A percentile compares a stretch with the other conserved stretches of the same genome.
Conservation (phyloP, 257 asterid species). For the Paulownia fortunei region DNA sequence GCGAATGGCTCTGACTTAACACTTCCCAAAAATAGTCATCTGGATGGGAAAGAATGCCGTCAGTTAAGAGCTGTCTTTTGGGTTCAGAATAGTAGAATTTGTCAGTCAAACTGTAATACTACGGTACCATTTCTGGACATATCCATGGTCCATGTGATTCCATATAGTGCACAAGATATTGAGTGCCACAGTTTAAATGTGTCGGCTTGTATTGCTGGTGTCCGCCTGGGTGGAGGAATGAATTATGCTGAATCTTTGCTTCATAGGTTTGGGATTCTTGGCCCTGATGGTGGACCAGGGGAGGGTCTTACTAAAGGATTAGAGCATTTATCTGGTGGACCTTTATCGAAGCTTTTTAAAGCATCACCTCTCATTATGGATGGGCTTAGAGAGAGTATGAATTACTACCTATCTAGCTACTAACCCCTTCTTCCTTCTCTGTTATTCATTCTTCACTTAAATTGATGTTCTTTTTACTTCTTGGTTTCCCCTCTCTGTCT, state of each 20-base stretch:
- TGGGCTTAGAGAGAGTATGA: constrained; percentile 61
- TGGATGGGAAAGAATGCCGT: constrained; percentile 46
- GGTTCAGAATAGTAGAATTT: constrained; percentile 71
- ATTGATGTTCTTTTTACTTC: constrained; percentile 21
- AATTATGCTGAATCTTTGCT: constrained; percentile 88
- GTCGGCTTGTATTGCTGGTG: constrained; percentile 85
- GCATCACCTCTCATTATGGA: constrained; percentile 62
- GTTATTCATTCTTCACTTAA: constrained; percentile 28
- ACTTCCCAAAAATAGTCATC: constrained; percentile 33
- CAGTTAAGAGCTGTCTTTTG: constrained; percentile 86
- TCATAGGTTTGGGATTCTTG: constrained; percentile 93
- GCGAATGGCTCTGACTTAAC: constrained; percentile 44
- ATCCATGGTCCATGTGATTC: constrained; percentile 77
- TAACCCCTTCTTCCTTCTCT: constrained; percentile 33
- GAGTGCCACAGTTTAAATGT: constrained; percentile 85
- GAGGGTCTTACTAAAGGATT: constrained; percentile 86
- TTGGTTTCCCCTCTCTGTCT: constrained; percentile 28
- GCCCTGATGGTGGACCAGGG: constrained; percentile 99
- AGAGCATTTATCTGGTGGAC: constrained; percentile 85
- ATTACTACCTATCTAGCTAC: constrained; percentile 33
- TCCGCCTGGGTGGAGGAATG: constrained; percentile 99
- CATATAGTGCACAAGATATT: constrained; percentile 75
- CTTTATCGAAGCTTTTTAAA: constrained; percentile 80
- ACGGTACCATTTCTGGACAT: constrained; percentile 73
- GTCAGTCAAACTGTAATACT: constrained; percentile 42